Percentiles rank a stretch among this genome's conserved stretches.
phyloP scores from a whole-genome alignment of 139 green algal species.

The Chlorella sp. region DNA sequence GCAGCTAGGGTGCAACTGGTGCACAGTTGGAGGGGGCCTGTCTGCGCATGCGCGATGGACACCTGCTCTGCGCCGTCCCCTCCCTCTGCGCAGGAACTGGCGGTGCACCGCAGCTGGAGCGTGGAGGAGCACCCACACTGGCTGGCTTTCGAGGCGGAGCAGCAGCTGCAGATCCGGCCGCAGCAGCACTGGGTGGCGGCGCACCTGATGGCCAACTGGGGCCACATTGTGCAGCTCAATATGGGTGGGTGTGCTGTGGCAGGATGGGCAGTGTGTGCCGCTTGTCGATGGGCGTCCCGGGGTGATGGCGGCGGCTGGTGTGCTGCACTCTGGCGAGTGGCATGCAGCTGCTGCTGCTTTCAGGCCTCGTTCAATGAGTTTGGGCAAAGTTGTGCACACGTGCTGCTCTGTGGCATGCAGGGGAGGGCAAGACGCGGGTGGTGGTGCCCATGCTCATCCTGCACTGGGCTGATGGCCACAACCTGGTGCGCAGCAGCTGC shows the following conservation, averaged over 20 bases:
- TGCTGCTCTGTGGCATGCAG: background rate
- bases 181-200: slow-evolving; percentile 54
- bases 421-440: slow-evolving; percentile 71
- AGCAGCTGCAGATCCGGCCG: slow-evolving; percentile 67
- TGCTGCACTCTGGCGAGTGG: too few species aligned
- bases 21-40: too few species aligned
- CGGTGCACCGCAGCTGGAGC: slow-evolving; percentile 51
- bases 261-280: too few species aligned
- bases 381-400: too few species aligned
- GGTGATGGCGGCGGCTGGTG: too few species aligned
- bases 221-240: slow-evolving; percentile 28
- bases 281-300: too few species aligned
- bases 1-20: too few species aligned
- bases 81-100: slow-evolving; percentile 50
- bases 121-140: slow-evolving; percentile 48
- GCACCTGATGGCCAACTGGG: slow-evolving; percentile 45
- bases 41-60: too few species aligned
- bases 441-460: slow-evolving; percentile 72
- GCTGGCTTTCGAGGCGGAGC: slow-evolving; percentile 72
- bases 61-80: too few species aligned
- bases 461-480: slow-evolving; percentile 28
- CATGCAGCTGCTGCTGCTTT: too few species aligned
- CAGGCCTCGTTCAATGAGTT: too few species aligned
- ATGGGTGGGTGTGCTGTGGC: background rate
- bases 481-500: background rate